Percentiles rank a stretch among this genome's conserved stretches.
These are phyloP conservation scores for Paecilomyces dactylethromorphus DNA, from an alignment of 2,329 filamentous ascomycete genomes.

Conservation along the genomic window DNA sequence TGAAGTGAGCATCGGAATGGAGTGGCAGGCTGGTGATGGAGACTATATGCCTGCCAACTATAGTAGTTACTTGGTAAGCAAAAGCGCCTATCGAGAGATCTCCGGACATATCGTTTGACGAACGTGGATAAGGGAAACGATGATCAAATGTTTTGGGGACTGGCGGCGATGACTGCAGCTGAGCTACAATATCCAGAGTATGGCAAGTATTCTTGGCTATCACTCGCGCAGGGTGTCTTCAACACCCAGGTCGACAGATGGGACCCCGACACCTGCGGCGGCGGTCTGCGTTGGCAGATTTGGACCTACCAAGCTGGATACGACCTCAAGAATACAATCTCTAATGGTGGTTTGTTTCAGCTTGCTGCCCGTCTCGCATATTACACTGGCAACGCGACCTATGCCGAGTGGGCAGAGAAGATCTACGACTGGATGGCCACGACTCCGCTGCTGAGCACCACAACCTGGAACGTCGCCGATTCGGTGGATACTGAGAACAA, in stretches of 20 bases:
- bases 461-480: slow-evolving; percentile 52
- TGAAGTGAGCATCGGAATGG: slow-evolving; percentile 59
- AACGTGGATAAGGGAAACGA: slow-evolving; percentile 37
- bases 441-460: slow-evolving; percentile 46
- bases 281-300: slow-evolving; percentile 82
- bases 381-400: slow-evolving; percentile 74
- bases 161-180: slow-evolving; percentile 71
- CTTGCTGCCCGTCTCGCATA: slow-evolving; percentile 62
- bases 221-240: slow-evolving; percentile 71
- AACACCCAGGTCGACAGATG: slow-evolving; percentile 69
- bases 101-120: neutral
- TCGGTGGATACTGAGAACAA: slow-evolving; percentile 43
- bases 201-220: slow-evolving; percentile 65
- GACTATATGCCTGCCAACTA: slow-evolving; percentile 68
- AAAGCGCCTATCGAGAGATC: neutral
- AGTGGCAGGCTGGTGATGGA: slow-evolving; percentile 66
- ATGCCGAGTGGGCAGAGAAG: slow-evolving; percentile 67
- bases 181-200: slow-evolving; percentile 70
- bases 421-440: slow-evolving; percentile 53
- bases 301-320: slow-evolving; percentile 68
- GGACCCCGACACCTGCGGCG: slow-evolving; percentile 60
- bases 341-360: slow-evolving; percentile 53
- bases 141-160: slow-evolving; percentile 73
- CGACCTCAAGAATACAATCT: slow-evolving; percentile 53
- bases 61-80: slow-evolving; percentile 29